These are phyloP conservation scores for Podila verticillata DNA, from an alignment of 192 early-diverging fungal species.

Conservation along the genomic window DNA sequence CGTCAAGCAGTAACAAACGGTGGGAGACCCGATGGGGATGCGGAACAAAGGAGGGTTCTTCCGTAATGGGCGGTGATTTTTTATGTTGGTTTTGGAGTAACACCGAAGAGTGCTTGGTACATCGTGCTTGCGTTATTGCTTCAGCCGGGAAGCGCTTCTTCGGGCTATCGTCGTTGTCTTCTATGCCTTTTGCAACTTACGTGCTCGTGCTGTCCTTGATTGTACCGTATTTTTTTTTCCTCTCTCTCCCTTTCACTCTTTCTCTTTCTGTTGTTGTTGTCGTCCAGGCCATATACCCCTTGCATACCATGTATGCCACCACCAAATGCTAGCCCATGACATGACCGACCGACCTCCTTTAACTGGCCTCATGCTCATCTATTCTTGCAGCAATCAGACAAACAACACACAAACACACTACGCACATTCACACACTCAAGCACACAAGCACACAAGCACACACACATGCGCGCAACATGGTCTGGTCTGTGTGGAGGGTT, in stretches of 20 bases:
- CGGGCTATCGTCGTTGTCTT: no score
- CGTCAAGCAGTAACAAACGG: no score
- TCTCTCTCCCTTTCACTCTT: neutral
- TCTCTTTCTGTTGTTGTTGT: neutral
- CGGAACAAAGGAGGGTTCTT: no score
- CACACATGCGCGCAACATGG: neutral
- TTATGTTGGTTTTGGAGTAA: no score
- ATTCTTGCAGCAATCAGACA: neutral
- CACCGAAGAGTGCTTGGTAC: no score
- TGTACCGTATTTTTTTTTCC: neutral
- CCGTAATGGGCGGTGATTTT: no score
- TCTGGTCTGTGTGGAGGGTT: no score
- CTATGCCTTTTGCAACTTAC: no score
- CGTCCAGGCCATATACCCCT: neutral
- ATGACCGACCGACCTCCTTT: slow-evolving; percentile 2
- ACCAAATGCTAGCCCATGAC: neutral
- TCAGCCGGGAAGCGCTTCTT: no score
- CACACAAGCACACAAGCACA: neutral
- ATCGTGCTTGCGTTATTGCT: no score
- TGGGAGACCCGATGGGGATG: no score
- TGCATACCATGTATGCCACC: neutral
- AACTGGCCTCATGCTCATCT: slow-evolving; percentile 4
- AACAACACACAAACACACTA: neutral
- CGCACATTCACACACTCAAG: neutral
- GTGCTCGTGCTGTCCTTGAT: no score